A percentile compares a stretch with the other conserved stretches of the same genome.
phyloP scores from a whole-genome alignment of 495 filamentous ascomycete genomes.

The Talaromyces wortmannii region DNA sequence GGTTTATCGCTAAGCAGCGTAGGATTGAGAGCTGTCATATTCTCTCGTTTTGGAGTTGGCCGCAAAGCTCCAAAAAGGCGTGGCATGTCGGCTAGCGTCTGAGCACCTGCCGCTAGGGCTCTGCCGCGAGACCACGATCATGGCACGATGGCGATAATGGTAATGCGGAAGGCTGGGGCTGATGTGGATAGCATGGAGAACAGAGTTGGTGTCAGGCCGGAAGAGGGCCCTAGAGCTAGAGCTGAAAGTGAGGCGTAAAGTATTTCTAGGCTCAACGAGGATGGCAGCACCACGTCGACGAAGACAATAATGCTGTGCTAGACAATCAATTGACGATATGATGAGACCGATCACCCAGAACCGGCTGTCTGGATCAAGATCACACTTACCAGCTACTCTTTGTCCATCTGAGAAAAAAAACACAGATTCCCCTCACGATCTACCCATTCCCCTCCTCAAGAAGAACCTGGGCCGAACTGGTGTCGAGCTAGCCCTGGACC shows the following conservation, averaged over 20 bases:
- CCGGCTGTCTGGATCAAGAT: background rate
- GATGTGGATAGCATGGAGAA: no score
- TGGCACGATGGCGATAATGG: background rate
- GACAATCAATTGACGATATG: no score
- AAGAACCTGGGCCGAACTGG: no score
- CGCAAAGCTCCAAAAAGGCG: background rate
- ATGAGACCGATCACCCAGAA: background rate
- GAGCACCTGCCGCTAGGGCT: background rate
- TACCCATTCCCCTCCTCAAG: no score
- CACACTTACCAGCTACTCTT: background rate
- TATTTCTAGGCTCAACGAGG: background rate
- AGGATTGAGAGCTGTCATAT: conserved; percentile 36
- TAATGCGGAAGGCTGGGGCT: background rate
- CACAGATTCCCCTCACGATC: no score
- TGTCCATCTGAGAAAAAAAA: background rate
- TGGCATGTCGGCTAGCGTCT: background rate
- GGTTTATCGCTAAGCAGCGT: background rate
- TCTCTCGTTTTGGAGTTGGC: conserved; percentile 3
- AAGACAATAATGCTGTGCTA: no score
- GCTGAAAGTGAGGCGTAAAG: background rate
- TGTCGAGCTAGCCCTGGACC: no score
- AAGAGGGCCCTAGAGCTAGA: no score
- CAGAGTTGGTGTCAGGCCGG: no score
- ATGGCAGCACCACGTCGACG: no score
- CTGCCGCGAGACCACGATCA: background rate